Evolutionary conservation across 2,329 filamentous ascomycete species (phyloP).

Genomic region (Sarocladium brachiariae): DNA sequence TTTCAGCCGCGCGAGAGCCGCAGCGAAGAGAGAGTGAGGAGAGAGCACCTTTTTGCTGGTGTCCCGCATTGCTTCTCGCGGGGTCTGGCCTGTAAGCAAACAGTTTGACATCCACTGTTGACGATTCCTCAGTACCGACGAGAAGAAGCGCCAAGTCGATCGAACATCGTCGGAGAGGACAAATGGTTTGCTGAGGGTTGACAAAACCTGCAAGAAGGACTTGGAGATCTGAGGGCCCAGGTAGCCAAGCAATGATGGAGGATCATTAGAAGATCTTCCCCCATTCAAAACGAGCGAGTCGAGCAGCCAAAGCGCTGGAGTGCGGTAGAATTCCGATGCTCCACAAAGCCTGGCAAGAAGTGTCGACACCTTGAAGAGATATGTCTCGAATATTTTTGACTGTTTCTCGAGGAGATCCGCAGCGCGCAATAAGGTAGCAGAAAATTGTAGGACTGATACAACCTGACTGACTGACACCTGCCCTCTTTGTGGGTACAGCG

Average conservation of each 20-base stretch:
- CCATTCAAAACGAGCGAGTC: slow-evolving; percentile 67
- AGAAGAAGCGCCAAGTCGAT: slow-evolving; percentile 77
- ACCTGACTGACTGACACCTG: slow-evolving; percentile 57
- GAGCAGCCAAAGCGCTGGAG: slow-evolving; percentile 60
- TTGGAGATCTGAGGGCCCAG: slow-evolving; percentile 76
- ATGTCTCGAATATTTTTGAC: slow-evolving; percentile 62
- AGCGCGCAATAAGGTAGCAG: slow-evolving; percentile 63
- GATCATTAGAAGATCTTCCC: slow-evolving; percentile 61
- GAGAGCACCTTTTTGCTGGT: slow-evolving; percentile 41
- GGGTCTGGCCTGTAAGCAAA: slow-evolving; percentile 79
- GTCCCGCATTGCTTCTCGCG: slow-evolving; percentile 63
- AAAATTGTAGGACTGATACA: slow-evolving; percentile 56
- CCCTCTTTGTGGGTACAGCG: slow-evolving; percentile 50
- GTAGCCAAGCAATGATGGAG: slow-evolving; percentile 89
- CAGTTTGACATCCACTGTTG: slow-evolving; percentile 97
- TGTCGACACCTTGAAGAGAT: slow-evolving; percentile 74
- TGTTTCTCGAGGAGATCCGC: slow-evolving; percentile 57
- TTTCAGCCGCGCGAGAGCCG: slow-evolving; percentile 64
- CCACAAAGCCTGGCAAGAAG: slow-evolving; percentile 72
- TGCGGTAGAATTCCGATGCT: slow-evolving; percentile 57
- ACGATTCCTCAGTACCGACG: slow-evolving; percentile 76
- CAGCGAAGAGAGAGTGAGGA: slow-evolving; percentile 61
- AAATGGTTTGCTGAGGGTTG: slow-evolving; percentile 70
- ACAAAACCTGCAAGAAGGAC: slow-evolving; percentile 73
- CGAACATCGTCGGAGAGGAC: slow-evolving; percentile 57